phyloP scores from a whole-genome alignment of 202 grass and related monocot species.

The Zizania palustris region DNA sequence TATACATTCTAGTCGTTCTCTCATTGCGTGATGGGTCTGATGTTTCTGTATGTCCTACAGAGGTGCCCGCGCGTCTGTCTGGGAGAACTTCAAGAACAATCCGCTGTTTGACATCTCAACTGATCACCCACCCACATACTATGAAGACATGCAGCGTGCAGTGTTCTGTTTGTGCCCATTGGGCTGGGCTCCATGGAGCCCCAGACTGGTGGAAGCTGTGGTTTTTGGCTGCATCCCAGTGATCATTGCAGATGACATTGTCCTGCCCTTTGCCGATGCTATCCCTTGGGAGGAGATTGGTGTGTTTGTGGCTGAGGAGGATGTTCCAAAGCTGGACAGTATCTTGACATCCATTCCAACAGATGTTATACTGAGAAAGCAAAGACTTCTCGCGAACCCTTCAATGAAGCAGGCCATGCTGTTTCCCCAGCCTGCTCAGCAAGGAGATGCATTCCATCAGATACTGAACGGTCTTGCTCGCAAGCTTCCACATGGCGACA shows the following conservation, averaged over 20 bases:
- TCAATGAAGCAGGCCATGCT: constrained; percentile 95
- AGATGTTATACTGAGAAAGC: constrained; percentile 87
- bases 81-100: constrained; percentile 97
- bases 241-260: constrained; percentile 89
- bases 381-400: constrained; percentile 88
- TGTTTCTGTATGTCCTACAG: constrained; percentile 43
- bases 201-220: constrained; percentile 78
- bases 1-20: not conserved
- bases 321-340: constrained; percentile 78
- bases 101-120: constrained; percentile 91
- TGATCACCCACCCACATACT: constrained; percentile 78
- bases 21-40: constrained; percentile 7
- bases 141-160: constrained; percentile 89
- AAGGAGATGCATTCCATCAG: constrained; percentile 88
- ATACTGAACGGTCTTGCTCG: constrained; percentile 84
- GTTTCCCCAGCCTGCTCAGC: constrained; percentile 77
- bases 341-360: constrained; percentile 88
- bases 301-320: constrained; percentile 81
- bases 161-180: constrained; percentile 92
- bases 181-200: constrained; percentile 96
- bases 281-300: constrained; percentile 97
- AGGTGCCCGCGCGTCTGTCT: constrained; percentile 85
- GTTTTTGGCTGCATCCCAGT: constrained; percentile 94
- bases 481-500: constrained; percentile 71
- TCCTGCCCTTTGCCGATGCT: constrained; percentile 81